Percentiles rank a stretch among this genome's conserved stretches.
These are phyloP conservation scores for Adansonia madagascariensis DNA, from an alignment of 441 rosid genomes.

Conservation along the genomic window DNA sequence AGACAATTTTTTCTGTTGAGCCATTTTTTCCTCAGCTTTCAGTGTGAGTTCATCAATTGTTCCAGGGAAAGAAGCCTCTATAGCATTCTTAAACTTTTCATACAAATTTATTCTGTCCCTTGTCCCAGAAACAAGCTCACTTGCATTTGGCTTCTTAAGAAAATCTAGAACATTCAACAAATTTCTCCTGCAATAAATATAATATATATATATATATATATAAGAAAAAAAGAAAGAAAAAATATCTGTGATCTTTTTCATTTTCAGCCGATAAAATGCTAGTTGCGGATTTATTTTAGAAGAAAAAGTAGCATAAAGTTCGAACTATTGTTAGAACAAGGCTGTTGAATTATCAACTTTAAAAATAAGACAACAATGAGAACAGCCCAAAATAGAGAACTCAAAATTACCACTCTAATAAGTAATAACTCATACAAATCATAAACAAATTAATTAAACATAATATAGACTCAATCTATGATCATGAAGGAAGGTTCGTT, in stretches of 20 bases:
- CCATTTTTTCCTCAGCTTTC: constrained; percentile 61
- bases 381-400: background rate
- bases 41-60: constrained; percentile 53
- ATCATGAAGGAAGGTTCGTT: background rate
- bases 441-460: background rate
- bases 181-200: constrained; percentile 72
- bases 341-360: background rate
- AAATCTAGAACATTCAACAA: constrained; percentile 79
- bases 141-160: constrained; percentile 85
- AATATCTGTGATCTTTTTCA: background rate
- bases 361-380: background rate
- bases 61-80: constrained; percentile 65
- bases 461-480: background rate
- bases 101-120: constrained; percentile 75
- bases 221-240: background rate
- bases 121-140: constrained; percentile 84
- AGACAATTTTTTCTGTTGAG: constrained; percentile 54
- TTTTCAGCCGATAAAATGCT: background rate
- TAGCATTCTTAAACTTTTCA: constrained; percentile 70
- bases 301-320: background rate
- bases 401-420: background rate
- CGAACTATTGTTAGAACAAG: background rate
- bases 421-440: background rate
- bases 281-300: background rate
- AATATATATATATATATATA: too few species aligned